Percentiles rank a stretch among this genome's conserved stretches.
Evolutionary conservation across 2,329 filamentous ascomycete species (phyloP).

Genomic region (Stagonosporopsis tanaceti): DNA sequence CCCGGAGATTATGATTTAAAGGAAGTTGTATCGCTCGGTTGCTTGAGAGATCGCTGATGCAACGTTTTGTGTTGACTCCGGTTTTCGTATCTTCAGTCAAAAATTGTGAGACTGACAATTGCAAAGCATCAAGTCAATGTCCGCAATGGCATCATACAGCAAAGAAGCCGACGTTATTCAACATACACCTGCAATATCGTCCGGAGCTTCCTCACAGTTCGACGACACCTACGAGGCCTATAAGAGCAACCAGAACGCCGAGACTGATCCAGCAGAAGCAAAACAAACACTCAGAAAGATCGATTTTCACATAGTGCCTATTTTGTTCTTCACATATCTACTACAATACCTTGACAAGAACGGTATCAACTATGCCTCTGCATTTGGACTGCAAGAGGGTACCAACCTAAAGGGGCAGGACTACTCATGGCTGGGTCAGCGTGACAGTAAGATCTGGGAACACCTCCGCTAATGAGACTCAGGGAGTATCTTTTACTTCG

Average conservation of each 20-base stretch:
- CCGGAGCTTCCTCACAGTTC: slow-evolving; percentile 34
- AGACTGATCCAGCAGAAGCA: slow-evolving; percentile 33
- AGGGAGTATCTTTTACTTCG: slow-evolving; percentile 60
- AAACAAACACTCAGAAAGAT: slow-evolving; percentile 43
- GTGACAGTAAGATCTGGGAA: background rate
- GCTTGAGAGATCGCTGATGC: no score
- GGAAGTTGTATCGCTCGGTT: background rate
- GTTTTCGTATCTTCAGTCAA: background rate
- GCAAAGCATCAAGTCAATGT: background rate
- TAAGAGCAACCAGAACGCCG: slow-evolving; percentile 34
- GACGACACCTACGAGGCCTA: slow-evolving; percentile 46
- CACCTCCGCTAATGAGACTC: background rate
- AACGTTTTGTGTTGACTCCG: background rate
- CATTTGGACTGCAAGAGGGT: slow-evolving; percentile 58
- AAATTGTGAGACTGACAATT: background rate
- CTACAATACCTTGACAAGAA: slow-evolving; percentile 57
- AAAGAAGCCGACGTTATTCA: slow-evolving; percentile 31
- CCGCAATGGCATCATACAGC: slow-evolving; percentile 21
- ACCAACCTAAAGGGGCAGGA: slow-evolving; percentile 52
- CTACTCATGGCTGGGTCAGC: slow-evolving; percentile 28
- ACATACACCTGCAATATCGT: slow-evolving; percentile 26
- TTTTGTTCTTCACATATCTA: slow-evolving; percentile 48
- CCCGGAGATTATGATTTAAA: background rate
- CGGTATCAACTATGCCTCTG: slow-evolving; percentile 60
- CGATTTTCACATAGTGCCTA: slow-evolving; percentile 40